Base-by-base conservation (phyloP, 352 stramenopile species). In the Globisporangium barbulae region DNA sequence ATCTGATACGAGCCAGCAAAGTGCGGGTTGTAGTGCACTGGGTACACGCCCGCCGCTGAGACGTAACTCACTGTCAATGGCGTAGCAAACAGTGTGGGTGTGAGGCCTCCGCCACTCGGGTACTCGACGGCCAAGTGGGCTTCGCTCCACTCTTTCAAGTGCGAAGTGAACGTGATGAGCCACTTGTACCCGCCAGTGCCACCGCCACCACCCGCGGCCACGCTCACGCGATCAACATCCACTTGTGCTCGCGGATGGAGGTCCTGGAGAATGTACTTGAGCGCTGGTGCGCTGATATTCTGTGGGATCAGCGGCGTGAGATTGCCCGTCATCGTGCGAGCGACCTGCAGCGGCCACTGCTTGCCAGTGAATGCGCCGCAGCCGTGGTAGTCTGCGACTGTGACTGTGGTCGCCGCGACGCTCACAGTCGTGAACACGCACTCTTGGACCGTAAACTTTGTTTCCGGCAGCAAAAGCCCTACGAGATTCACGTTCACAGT, bases 121-220 rank as follows among this genome's bases (percentile, higher is more conserved):
- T 94, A 94, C 62, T 91, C 79, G 10, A 95, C 78, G 6, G 83
- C 83, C 6, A 95, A 59, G 58, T 93, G 84, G 0, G 85, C 74
- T 3, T 72, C 72, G 22, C 76, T 84, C 87, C 87, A 90, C 45
- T 81, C 64, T 7, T 85, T 69, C 41, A 99, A 78, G 67, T 97
- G 78, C 31, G 88, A 96, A 0, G 96, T 57, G 67, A 99, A 99
- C 22, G 94, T 98, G 53, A 98, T 83, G 31, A 65, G 71, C 90
- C 91, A 98, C 49, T 85, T 75, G 65, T 96, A 91, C 37, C 77
- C 77, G 21, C 65, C 75, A 22, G 69, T 72, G 28, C 64, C 53
- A 49, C 54, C 42, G 42, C 69, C 62, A 45, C 65, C 72, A 9
- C 49, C 59, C 2, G 62, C 15, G 6, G 67, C 17, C 8, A 78